Percentiles rank a stretch among this genome's conserved stretches.
phyloP scores from a whole-genome alignment of 176 grass and related monocot species.

The Rhynchospora pubera region DNA sequence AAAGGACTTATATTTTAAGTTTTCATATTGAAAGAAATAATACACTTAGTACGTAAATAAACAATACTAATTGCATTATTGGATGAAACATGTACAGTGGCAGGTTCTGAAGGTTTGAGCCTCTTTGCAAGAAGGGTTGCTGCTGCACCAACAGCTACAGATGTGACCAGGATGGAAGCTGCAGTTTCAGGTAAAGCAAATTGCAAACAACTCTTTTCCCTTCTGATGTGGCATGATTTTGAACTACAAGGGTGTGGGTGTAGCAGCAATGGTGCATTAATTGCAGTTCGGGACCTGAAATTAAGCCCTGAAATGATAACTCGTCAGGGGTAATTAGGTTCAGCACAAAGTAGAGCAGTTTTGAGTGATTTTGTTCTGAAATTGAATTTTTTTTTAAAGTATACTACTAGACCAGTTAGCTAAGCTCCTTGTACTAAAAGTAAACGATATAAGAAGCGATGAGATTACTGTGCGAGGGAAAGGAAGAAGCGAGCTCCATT shows the following conservation, averaged over 20 bases:
- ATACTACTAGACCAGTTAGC: too few species aligned
- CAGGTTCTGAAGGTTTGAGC: slow-evolving; percentile 22
- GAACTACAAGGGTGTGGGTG: background rate
- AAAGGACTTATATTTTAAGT: background rate
- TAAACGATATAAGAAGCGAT: background rate
- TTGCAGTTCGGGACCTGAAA: slow-evolving; percentile 7
- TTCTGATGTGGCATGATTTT: background rate
- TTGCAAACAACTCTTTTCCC: slow-evolving; percentile 1
- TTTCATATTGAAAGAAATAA: background rate
- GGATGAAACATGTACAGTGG: slow-evolving; percentile 21
- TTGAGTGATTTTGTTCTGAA: too few species aligned
- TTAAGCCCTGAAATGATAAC: slow-evolving; percentile 12
- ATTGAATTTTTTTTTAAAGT: too few species aligned
- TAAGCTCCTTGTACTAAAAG: background rate
- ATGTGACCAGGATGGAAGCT: slow-evolving; percentile 23
- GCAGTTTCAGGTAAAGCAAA: slow-evolving; percentile 38
- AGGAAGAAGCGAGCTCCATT: background rate
- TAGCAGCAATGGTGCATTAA: background rate
- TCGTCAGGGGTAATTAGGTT: background rate
- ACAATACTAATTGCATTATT: background rate
- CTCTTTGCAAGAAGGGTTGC: slow-evolving; percentile 32
- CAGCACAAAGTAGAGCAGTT: too few species aligned
- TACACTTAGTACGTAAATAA: background rate
- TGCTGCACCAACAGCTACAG: slow-evolving; percentile 34
- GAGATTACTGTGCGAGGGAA: background rate